Base-by-base conservation (phyloP, 495 filamentous ascomycete genomes). In the Hypoxylon perforatum region DNA sequence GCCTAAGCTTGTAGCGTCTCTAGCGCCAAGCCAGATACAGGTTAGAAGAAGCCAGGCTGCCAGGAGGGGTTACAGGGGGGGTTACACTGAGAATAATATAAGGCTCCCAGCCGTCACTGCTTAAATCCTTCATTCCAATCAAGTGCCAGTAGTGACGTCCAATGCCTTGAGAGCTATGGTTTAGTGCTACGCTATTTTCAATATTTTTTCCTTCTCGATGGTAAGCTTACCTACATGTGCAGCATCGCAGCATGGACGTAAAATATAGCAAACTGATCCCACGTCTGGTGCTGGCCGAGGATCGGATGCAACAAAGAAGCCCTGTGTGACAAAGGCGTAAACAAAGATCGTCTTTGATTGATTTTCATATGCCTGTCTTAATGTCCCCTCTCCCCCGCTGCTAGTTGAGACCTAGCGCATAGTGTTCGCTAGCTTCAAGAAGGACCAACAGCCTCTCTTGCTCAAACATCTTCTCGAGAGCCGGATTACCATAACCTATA, bases 11-110 rank as follows among this genome's bases (percentile, higher is more conserved):
- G 25, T 28, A 28, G 25, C 7, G 25, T 28, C 25, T 28, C 25
- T 28, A 28, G 25, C 25, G 25, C 25, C 25, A n/a, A n/a, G n/a
- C 7, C 25, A 28, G 25, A 28, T n/a, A n/a, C n/a, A n/a, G n/a
- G n/a, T n/a, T n/a, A n/a, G n/a, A n/a, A n/a, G n/a, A n/a, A n/a
- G n/a, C n/a, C n/a, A n/a, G n/a, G n/a, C n/a, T 5, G 30, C 5
- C 11, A 35, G 30, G 36, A 39, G 11, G 30, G 30, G 11, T 35
- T 35, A 11, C 4, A 38, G 35, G 35, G 9, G 39, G 58, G 61
- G 61, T 65, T 65, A 58, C 54, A 57, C 54, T 57, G 36, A 18
- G 46, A 21, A 35, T 48, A 57, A 21, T 19, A 50, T 64, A 57
- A 65, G 41, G 61, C 53, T 57, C 51, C 18, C 42, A 30, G 58